Conservation (phyloP, 768 basidiomycete genomes). For the Kwoniella europaea region DNA sequence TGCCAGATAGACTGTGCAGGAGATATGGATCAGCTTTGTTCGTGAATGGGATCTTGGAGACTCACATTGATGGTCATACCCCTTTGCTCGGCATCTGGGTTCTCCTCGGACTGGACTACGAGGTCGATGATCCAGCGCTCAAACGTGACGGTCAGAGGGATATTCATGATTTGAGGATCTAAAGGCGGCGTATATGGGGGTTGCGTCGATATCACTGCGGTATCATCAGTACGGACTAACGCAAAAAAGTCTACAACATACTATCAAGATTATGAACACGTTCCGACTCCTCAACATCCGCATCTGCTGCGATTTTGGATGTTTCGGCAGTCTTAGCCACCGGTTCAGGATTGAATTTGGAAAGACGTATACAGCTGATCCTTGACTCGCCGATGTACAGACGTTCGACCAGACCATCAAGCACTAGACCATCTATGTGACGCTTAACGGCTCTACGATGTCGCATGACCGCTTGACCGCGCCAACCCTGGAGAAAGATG, state of each 20-base stretch:
- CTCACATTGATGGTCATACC: constrained; percentile 35
- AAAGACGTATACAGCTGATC: constrained; percentile 38
- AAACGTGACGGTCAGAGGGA: constrained; percentile 21
- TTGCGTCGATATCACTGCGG: constrained; percentile 13
- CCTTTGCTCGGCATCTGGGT: not conserved
- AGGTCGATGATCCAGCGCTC: constrained; percentile 32
- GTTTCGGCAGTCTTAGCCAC: not conserved
- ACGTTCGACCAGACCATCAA: constrained; percentile 39
- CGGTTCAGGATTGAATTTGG: constrained; percentile 45
- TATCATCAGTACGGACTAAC: not conserved
- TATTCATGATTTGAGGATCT: constrained; percentile 14
- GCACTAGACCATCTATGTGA: constrained; percentile 34
- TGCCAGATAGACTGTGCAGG: constrained; percentile 31
- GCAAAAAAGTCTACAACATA: not conserved
- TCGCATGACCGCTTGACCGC: constrained; percentile 13
- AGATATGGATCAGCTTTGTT: not conserved
- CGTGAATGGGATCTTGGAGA: not conserved
- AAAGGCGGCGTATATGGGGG: constrained; percentile 20
- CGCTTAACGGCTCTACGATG: constrained; percentile 37
- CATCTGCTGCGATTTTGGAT: not conserved
- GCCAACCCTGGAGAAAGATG: constrained; percentile 36
- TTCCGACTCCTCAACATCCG: constrained; percentile 4
- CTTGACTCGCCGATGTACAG: constrained; percentile 34
- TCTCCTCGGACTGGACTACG: constrained; percentile 26
- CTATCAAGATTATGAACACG: constrained; percentile 15